Percentiles rank a stretch among this genome's conserved stretches.
Conservation (phyloP, 805 yeast species). For the Sugiyamaella americana region DNA sequence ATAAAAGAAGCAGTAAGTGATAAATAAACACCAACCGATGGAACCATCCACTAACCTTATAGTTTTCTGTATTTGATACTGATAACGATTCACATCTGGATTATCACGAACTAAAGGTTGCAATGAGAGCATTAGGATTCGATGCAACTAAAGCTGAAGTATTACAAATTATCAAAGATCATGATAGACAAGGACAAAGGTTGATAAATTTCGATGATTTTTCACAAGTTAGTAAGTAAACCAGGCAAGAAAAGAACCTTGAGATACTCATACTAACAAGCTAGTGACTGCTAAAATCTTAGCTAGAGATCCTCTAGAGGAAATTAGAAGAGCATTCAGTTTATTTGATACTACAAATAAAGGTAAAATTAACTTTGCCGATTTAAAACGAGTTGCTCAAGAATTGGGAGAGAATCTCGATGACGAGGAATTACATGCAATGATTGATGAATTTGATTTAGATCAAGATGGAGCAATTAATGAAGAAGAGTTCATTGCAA, state of each 20-base stretch:
- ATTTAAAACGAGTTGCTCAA: slow-evolving; percentile 81
- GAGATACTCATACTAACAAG: background rate
- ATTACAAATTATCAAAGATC: slow-evolving; percentile 69
- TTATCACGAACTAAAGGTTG: slow-evolving; percentile 89
- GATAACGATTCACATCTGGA: slow-evolving; percentile 85
- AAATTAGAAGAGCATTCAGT: slow-evolving; percentile 81
- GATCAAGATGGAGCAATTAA: slow-evolving; percentile 95
- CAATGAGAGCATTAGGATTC: slow-evolving; percentile 90
- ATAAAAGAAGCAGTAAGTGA: slow-evolving; percentile 69
- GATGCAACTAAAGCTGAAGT: slow-evolving; percentile 77
- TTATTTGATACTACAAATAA: slow-evolving; percentile 84
- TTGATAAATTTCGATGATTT: slow-evolving; percentile 77
- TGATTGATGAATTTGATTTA: slow-evolving; percentile 95
- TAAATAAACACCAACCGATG: background rate
- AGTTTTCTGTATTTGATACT: slow-evolving; percentile 82
- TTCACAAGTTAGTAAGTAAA: slow-evolving; percentile 55
- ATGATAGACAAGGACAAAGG: slow-evolving; percentile 62
- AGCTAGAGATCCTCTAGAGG: slow-evolving; percentile 88
- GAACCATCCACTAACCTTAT: slow-evolving; percentile 1
- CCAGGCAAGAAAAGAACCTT: slow-evolving; percentile 2
- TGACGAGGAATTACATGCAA: slow-evolving; percentile 89
- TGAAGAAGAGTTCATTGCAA: slow-evolving; percentile 84
- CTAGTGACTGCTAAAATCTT: slow-evolving; percentile 72
- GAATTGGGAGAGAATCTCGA: slow-evolving; percentile 87
- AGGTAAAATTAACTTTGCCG: slow-evolving; percentile 76